Evolutionary conservation across 1,139 yeast genomes (phyloP).

Genomic region (Lodderomyces metapsilosis): DNA sequence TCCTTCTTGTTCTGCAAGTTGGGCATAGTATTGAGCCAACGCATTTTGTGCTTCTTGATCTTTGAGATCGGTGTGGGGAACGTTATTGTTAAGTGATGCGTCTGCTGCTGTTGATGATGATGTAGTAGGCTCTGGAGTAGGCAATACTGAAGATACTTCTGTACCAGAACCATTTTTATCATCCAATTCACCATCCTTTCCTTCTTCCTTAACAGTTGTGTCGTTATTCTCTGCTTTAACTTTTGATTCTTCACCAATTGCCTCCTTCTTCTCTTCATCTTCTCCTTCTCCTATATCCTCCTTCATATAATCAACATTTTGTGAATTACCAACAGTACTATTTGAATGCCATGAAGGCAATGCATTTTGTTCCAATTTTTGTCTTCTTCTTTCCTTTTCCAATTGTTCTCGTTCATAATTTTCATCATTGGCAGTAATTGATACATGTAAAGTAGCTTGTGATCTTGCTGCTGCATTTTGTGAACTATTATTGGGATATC

Average conservation of each 20-base stretch:
- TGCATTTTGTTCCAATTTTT: constrained; percentile 86
- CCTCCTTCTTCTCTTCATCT: background rate
- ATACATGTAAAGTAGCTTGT: constrained; percentile 81
- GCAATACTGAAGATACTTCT: constrained; percentile 5
- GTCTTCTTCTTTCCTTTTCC: constrained; percentile 67
- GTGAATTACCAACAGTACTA: constrained; percentile 69
- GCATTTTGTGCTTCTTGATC: constrained; percentile 74
- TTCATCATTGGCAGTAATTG: constrained; percentile 89
- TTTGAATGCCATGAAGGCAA: constrained; percentile 95
- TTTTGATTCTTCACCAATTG: too few relatives aligned
- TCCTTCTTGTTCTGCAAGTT: constrained; percentile 62
- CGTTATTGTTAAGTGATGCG: too few relatives aligned
- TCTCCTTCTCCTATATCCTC: constrained; percentile 5
- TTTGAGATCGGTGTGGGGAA: constrained; percentile 30
- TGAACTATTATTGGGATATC: too few relatives aligned
- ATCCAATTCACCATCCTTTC: constrained; percentile 6
- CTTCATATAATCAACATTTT: constrained; percentile 29
- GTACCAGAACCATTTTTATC: background rate
- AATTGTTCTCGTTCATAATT: constrained; percentile 63
- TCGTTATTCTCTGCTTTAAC: constrained; percentile 10
- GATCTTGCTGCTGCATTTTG: constrained; percentile 44
- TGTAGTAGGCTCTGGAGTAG: constrained; percentile 7
- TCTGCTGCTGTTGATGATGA: constrained; percentile 11
- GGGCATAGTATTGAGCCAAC: constrained; percentile 75
- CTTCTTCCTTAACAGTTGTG: constrained; percentile 16